Evolutionary conservation across 768 basidiomycete species (phyloP).

Genomic region (Tricholoma bakamatsutake): DNA sequence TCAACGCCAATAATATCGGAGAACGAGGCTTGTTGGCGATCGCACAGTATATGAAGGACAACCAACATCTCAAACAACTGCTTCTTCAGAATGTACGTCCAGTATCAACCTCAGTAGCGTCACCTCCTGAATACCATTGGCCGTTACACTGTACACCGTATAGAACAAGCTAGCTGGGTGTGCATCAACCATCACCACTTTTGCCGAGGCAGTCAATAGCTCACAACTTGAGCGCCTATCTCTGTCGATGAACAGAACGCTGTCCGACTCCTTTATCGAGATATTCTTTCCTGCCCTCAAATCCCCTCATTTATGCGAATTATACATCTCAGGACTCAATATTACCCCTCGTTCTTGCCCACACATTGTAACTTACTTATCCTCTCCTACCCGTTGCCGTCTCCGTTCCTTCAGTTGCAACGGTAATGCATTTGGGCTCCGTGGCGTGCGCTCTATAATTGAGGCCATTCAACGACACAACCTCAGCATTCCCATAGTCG

Average conservation of each 20-base stretch:
- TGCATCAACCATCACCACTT: conserved; percentile 26
- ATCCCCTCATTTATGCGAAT: conserved; percentile 42
- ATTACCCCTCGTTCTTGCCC: conserved; percentile 38
- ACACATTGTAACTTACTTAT: conserved; percentile 41
- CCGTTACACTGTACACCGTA: not conserved
- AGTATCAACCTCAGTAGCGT: not conserved
- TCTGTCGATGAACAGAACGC: conserved; percentile 40
- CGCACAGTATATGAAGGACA: conserved; percentile 41
- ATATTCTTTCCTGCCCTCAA: conserved; percentile 45
- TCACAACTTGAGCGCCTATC: conserved; percentile 48
- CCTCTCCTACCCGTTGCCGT: conserved; percentile 39
- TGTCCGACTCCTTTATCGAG: conserved; percentile 46
- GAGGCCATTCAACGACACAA: conserved; percentile 40
- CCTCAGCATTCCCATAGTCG: conserved; percentile 41
- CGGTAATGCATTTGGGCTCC: conserved; percentile 46
- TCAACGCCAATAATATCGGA: conserved; percentile 54
- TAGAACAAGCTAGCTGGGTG: conserved; percentile 27
- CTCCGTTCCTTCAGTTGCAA: conserved; percentile 48
- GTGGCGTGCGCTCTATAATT: conserved; percentile 39
- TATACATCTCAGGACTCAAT: conserved; percentile 49
- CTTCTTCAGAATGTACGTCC: conserved; percentile 48
- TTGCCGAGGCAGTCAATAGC: conserved; percentile 46
- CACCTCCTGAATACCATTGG: not conserved
- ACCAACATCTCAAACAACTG: conserved; percentile 39
- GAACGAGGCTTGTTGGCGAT: conserved; percentile 51